phyloP scores from a whole-genome alignment of 306 rosid genomes.

The Fagus sylvatica region DNA sequence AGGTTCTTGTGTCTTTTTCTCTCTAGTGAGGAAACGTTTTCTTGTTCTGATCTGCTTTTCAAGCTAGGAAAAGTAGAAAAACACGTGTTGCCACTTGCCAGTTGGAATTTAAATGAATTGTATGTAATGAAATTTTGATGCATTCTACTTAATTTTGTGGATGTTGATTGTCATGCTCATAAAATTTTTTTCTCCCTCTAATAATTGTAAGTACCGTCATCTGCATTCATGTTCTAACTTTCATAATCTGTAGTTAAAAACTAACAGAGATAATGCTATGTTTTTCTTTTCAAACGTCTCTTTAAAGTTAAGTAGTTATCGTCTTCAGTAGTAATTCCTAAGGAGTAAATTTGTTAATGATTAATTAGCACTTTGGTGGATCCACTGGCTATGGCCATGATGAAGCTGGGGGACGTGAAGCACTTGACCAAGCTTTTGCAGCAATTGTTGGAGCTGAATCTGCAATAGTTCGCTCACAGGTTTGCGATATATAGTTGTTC shows the following conservation, averaged over 20 bases:
- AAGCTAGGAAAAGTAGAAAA: neutral
- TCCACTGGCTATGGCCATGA: conserved; percentile 97
- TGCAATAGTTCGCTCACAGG: conserved; percentile 95
- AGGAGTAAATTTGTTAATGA: neutral
- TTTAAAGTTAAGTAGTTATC: neutral
- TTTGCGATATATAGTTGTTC: conserved; percentile 18
- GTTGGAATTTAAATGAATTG: neutral
- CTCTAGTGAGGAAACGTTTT: neutral
- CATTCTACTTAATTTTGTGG: neutral
- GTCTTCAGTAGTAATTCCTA: neutral
- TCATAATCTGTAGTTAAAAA: neutral
- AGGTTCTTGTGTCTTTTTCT: neutral
- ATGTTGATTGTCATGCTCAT: neutral
- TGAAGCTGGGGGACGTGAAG: conserved; percentile 96
- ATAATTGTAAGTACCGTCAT: neutral
- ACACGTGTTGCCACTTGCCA: neutral
- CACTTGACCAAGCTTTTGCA: conserved; percentile 91
- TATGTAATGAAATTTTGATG: neutral
- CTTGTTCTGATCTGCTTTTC: neutral
- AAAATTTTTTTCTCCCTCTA: neutral
- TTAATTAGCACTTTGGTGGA: conserved; percentile 83
- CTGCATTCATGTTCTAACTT: neutral
- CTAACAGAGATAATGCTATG: neutral
- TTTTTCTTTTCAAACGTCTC: neutral
- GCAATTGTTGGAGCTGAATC: conserved; percentile 90